phyloP scores from a whole-genome alignment of 169 alveolate genomes.

The Amoebophrya sp. region DNA sequence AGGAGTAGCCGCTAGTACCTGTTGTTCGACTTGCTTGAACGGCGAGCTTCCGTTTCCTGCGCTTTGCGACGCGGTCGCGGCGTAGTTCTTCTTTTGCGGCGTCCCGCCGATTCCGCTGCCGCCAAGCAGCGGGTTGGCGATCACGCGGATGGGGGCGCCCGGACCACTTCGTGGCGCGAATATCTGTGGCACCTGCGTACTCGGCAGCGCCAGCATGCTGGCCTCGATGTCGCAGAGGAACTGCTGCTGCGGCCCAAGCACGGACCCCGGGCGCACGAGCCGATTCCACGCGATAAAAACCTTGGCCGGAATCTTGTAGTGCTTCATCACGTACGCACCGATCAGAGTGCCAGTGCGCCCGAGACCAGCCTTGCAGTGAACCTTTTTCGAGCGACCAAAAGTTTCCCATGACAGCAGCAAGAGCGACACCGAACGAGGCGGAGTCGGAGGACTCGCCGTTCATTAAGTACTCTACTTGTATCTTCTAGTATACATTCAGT shows the following conservation, averaged over 20 bases:
- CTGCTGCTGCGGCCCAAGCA: constrained; percentile 76
- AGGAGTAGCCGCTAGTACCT: too few species aligned
- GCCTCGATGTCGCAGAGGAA: background rate
- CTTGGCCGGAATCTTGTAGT: constrained; percentile 63
- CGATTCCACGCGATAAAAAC: constrained; percentile 77
- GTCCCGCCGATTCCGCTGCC: too few species aligned
- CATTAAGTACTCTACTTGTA: too few species aligned
- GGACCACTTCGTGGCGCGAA: background rate
- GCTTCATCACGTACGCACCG: constrained; percentile 70
- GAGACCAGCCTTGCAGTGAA: constrained; percentile 84
- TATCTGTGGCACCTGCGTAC: background rate
- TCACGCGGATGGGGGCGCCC: background rate
- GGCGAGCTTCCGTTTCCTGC: too few species aligned
- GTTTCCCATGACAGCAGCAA: too few species aligned
- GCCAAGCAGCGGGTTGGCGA: background rate
- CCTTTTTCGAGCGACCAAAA: constrained; percentile 49
- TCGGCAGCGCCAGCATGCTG: background rate
- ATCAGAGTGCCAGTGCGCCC: constrained; percentile 82
- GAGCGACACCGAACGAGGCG: too few species aligned
- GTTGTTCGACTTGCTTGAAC: too few species aligned
- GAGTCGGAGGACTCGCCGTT: too few species aligned
- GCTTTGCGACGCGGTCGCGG: too few species aligned
- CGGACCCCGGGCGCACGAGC: constrained; percentile 74
- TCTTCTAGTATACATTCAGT: too few species aligned
- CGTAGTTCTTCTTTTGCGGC: too few species aligned